phyloP scores from a whole-genome alignment of 2,329 filamentous ascomycete genomes.

The Kalmusia sp. region DNA sequence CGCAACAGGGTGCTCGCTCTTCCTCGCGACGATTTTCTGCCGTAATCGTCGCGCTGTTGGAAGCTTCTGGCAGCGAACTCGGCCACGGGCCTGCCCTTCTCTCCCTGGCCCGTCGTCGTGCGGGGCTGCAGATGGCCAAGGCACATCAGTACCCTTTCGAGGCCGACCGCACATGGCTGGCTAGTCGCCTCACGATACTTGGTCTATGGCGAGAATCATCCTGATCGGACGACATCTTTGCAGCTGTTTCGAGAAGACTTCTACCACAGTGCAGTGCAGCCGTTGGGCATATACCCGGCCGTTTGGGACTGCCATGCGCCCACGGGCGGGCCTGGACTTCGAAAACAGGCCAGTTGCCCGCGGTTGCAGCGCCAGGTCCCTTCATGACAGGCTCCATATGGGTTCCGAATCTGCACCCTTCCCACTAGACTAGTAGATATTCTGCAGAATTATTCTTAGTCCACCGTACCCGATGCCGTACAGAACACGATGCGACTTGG shows the following conservation, averaged over 20 bases:
- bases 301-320: not conserved
- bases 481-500: too few relatives aligned
- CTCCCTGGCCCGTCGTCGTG: not conserved
- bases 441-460: too few relatives aligned
- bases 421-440: too few relatives aligned
- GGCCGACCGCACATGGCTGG: not conserved
- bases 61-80: not conserved
- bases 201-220: not conserved
- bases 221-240: too few relatives aligned
- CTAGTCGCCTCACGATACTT: too few relatives aligned
- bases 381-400: not conserved
- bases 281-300: not conserved
- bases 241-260: not conserved
- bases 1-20: constrained; percentile 3
- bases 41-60: not conserved
- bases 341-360: constrained; percentile 1
- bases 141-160: not conserved
- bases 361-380: constrained; percentile 3
- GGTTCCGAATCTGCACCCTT: too few relatives aligned
- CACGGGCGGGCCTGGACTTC: constrained; percentile 3
- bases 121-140: not conserved
- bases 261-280: not conserved
- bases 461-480: too few relatives aligned
- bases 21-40: not conserved
- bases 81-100: not conserved